Percentiles rank a stretch among this genome's conserved stretches.
phyloP scores from a whole-genome alignment of 257 asterid species.

The Jasminum sambac region DNA sequence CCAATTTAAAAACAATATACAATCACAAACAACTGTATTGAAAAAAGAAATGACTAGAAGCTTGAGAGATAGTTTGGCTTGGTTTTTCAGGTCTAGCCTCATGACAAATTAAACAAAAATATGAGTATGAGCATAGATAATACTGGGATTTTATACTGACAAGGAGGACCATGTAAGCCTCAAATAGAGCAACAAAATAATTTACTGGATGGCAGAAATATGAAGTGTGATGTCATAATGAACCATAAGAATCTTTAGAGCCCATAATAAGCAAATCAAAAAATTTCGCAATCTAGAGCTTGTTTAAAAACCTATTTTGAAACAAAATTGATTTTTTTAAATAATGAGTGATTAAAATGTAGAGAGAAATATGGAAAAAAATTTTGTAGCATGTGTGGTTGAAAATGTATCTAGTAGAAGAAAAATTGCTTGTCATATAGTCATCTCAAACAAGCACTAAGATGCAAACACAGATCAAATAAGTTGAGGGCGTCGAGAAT shows the following conservation, averaged over 20 bases:
- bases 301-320: too few relatives aligned
- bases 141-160: too few relatives aligned
- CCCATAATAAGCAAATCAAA: neutral
- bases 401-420: too few relatives aligned
- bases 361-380: too few relatives aligned
- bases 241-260: neutral
- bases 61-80: neutral
- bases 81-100: neutral
- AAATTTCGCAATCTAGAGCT: neutral
- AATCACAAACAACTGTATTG: neutral
- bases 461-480: neutral
- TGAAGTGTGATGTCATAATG: neutral
- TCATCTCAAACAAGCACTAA: too few relatives aligned
- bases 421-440: too few relatives aligned
- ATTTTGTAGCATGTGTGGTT: too few relatives aligned
- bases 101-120: too few relatives aligned
- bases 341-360: too few relatives aligned
- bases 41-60: neutral
- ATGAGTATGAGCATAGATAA: too few relatives aligned
- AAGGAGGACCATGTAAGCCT: neutral
- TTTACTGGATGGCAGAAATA: neutral
- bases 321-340: too few relatives aligned
- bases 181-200: neutral
- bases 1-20: neutral
- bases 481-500: neutral